Conservation (phyloP, 495 filamentous ascomycete genomes). For the Rostrohypoxylon terebratum region DNA sequence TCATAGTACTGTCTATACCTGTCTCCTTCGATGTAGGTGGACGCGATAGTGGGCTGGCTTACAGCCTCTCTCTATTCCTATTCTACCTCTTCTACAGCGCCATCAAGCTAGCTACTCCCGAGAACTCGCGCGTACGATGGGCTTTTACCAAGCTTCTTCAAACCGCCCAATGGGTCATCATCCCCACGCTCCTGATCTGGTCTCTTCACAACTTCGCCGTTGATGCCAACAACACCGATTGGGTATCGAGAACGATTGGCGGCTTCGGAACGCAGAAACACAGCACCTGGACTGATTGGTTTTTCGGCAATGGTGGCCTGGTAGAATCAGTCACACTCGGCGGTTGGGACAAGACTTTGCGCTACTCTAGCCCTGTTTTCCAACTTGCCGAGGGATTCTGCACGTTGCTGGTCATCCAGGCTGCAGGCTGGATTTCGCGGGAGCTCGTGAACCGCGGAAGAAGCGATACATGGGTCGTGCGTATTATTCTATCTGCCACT, state of each 20-base stretch:
- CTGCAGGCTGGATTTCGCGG: slow-evolving; percentile 91
- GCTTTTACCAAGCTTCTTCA: slow-evolving; percentile 72
- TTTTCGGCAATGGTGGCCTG: slow-evolving; percentile 83
- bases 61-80: slow-evolving; percentile 83
- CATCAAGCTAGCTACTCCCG: slow-evolving; percentile 83
- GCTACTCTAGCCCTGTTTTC: slow-evolving; percentile 95
- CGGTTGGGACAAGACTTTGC: slow-evolving; percentile 87
- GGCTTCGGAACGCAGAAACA: slow-evolving; percentile 68
- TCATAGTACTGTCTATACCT: slow-evolving; percentile 91
- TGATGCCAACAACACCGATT: slow-evolving; percentile 78
- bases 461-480: slow-evolving; percentile 97
- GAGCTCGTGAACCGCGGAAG: slow-evolving; percentile 93
- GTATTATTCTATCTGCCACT: slow-evolving; percentile 54
- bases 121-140: slow-evolving; percentile 78
- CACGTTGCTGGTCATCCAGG: slow-evolving; percentile 94
- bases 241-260: slow-evolving; percentile 84
- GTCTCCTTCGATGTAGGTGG: slow-evolving; percentile 98
- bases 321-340: slow-evolving; percentile 83
- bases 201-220: slow-evolving; percentile 92
- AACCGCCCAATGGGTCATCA: slow-evolving; percentile 84
- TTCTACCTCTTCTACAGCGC: slow-evolving; percentile 93
- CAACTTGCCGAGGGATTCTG: slow-evolving; percentile 96
- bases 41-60: slow-evolving; percentile 90
- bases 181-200: slow-evolving; percentile 89
- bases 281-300: slow-evolving; percentile 77